Percentiles rank a stretch among this genome's conserved stretches.
phyloP scores from a whole-genome alignment of 2,329 filamentous ascomycete genomes.

The Cadophora malorum region DNA sequence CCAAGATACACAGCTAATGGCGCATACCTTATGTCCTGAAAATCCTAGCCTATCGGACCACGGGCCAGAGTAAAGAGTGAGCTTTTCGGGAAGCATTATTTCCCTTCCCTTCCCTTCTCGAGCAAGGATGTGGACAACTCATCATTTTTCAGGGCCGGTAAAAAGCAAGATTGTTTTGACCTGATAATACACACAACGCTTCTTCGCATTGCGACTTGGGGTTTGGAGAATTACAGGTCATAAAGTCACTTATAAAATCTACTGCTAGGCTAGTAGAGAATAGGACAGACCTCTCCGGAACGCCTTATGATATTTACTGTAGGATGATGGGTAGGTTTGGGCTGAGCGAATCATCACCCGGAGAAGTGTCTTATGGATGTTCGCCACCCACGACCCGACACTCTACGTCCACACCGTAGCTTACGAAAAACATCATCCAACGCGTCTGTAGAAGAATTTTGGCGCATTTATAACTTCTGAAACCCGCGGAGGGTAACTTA shows the following conservation, averaged over 20 bases:
- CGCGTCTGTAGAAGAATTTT: not conserved
- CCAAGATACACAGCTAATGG: not conserved
- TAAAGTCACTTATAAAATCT: not conserved
- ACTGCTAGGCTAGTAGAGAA: not conserved
- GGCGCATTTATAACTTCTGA: not conserved
- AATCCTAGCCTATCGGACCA: constrained; percentile 4
- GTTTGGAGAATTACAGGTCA: not conserved
- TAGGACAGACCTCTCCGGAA: not conserved
- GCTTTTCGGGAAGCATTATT: not conserved
- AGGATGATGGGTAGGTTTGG: not conserved
- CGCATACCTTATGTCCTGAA: no score
- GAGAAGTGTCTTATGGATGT: not conserved
- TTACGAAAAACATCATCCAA: not conserved
- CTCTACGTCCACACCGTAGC: not conserved
- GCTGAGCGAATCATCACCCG: not conserved
- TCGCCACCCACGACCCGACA: not conserved
- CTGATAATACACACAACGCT: not conserved
- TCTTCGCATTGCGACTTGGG: not conserved
- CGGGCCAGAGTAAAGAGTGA: not conserved
- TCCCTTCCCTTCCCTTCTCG: not conserved
- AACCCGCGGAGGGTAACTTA: no score
- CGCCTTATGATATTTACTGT: not conserved
- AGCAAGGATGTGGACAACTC: constrained; percentile 7
- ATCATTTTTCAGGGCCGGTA: not conserved
- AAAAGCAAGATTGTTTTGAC: not conserved